A percentile compares a stretch with the other conserved stretches of the same genome.
These are phyloP conservation scores for Fusarium xylarioides DNA, from an alignment of 2,329 filamentous ascomycete genomes.

Conservation along the genomic window DNA sequence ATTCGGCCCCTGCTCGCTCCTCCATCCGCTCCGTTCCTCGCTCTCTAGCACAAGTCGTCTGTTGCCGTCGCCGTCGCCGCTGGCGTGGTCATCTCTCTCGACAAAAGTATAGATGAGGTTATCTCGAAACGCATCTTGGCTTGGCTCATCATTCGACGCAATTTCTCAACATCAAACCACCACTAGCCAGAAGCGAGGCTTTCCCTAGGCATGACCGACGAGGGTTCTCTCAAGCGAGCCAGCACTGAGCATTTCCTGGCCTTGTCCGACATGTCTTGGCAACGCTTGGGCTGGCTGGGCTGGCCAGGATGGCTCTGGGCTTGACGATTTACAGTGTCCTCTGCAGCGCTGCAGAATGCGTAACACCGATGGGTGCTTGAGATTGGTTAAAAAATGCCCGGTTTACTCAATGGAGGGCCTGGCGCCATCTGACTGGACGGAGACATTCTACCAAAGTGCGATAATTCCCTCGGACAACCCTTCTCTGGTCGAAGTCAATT, in stretches of 20 bases:
- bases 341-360: slow-evolving; percentile 11
- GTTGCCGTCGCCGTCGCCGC: neutral
- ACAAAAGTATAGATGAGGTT: slow-evolving; percentile 25
- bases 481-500: slow-evolving; percentile 2
- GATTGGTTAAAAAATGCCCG: slow-evolving; percentile 31
- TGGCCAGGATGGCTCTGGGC: slow-evolving; percentile 10
- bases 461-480: slow-evolving; percentile 15
- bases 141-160: slow-evolving; percentile 30
- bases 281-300: slow-evolving; percentile 36
- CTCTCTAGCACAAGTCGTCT: slow-evolving; percentile 11
- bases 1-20: slow-evolving; percentile 20
- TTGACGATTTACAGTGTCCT: slow-evolving; percentile 28
- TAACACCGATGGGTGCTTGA: slow-evolving; percentile 28
- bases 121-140: slow-evolving; percentile 27
- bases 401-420: slow-evolving; percentile 20
- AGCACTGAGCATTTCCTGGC: slow-evolving; percentile 33
- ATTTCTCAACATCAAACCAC: slow-evolving; percentile 28
- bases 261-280: slow-evolving; percentile 32
- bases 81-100: slow-evolving; percentile 15
- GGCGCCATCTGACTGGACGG: slow-evolving; percentile 7
- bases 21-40: slow-evolving; percentile 22
- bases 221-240: slow-evolving; percentile 21
- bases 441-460: neutral
- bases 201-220: slow-evolving; percentile 3
- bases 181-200: slow-evolving; percentile 6